phyloP scores from a whole-genome alignment of 768 basidiomycete genomes.

The Naganishia onofrii region DNA sequence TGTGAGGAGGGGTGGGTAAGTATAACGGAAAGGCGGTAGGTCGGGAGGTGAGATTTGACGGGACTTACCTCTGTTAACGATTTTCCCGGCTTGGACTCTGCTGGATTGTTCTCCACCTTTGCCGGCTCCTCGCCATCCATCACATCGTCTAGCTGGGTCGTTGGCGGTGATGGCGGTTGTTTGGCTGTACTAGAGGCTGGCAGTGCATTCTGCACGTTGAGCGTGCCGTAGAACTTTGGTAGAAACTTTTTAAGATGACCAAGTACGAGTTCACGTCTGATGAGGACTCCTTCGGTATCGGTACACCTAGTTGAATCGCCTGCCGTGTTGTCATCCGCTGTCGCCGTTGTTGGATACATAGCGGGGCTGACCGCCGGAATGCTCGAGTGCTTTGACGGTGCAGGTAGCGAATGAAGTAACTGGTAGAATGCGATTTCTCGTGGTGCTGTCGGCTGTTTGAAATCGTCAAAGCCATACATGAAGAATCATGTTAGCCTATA shows the following conservation, averaged over 20 bases:
- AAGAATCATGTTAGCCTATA: too few species aligned
- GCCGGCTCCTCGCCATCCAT: neutral
- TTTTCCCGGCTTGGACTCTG: too few species aligned
- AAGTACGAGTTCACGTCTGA: constrained; percentile 8
- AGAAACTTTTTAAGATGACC: constrained; percentile 57
- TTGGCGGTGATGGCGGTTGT: neutral
- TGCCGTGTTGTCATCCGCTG: neutral
- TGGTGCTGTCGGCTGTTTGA: constrained; percentile 41
- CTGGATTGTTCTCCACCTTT: neutral
- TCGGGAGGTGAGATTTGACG: neutral
- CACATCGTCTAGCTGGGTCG: neutral
- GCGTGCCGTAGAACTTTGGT: constrained; percentile 74
- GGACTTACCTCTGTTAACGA: neutral
- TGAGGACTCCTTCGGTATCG: neutral
- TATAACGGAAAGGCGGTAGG: neutral
- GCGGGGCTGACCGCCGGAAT: neutral
- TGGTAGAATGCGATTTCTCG: constrained; percentile 53
- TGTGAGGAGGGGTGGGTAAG: neutral
- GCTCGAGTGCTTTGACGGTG: neutral
- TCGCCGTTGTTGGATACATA: neutral
- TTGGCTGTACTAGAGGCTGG: too few species aligned
- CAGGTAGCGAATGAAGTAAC: constrained; percentile 34
- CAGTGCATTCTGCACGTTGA: constrained; percentile 56
- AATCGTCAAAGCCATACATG: neutral
- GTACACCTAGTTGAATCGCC: too few species aligned